phyloP scores from a whole-genome alignment of 2,329 filamentous ascomycete species.

The Torrubiellomyces zombiae region DNA sequence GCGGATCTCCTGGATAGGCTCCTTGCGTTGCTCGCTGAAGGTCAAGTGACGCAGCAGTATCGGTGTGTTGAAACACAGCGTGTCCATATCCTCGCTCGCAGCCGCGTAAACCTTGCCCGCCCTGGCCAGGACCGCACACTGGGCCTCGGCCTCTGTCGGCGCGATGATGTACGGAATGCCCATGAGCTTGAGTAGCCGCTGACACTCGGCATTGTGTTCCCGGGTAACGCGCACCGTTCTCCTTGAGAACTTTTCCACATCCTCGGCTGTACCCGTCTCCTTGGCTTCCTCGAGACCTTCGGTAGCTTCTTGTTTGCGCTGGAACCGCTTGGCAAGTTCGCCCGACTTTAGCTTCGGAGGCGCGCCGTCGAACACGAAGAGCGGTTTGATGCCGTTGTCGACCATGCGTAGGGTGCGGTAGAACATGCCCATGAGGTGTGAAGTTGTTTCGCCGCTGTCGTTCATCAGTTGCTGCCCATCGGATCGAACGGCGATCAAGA shows the following conservation, averaged over 20 bases:
- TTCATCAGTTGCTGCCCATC: conserved; percentile 93
- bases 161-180: conserved; percentile 90
- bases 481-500: conserved; percentile 91
- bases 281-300: conserved; percentile 89
- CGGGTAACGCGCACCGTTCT: conserved; percentile 87
- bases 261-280: conserved; percentile 88
- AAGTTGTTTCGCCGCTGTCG: conserved; percentile 90
- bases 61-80: conserved; percentile 83
- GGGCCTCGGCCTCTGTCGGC: conserved; percentile 91
- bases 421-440: conserved; percentile 98
- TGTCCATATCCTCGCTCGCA: conserved; percentile 98
- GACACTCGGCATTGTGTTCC: conserved; percentile 93
- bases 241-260: conserved; percentile 95
- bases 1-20: conserved; percentile 91
- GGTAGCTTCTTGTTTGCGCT: conserved; percentile 82
- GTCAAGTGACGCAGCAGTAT: conserved; percentile 86
- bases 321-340: conserved; percentile 88
- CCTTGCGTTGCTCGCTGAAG: conserved; percentile 92
- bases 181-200: conserved; percentile 82
- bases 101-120: conserved; percentile 94
- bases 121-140: conserved; percentile 77
- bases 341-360: conserved; percentile 96
- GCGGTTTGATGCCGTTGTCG: conserved; percentile 95
- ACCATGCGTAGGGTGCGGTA: conserved; percentile 97
- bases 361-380: conserved; percentile 95